Conservation (phyloP, 768 basidiomycete species). For the Rhizopogon salebrosus region DNA sequence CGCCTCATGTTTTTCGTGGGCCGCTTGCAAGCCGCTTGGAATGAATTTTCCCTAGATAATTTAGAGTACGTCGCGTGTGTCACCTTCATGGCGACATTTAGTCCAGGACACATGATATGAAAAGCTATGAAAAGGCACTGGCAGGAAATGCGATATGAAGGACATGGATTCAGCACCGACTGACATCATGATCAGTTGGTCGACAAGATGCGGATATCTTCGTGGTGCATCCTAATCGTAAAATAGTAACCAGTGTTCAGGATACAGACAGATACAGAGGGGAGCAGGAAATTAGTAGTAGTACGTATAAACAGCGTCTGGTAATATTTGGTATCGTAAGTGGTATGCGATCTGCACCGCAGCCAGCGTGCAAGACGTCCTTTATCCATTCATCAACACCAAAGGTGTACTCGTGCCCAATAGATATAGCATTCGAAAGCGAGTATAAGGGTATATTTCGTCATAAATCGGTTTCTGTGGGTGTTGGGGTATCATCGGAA, state of each 20-base stretch:
- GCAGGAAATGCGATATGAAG: not conserved
- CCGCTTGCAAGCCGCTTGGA: not conserved
- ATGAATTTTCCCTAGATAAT: not conserved
- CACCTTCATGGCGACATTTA: not conserved
- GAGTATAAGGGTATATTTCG: not conserved
- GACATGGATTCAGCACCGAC: too few relatives aligned
- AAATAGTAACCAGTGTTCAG: not conserved
- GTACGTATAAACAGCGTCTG: constrained; percentile 15
- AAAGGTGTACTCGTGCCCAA: not conserved
- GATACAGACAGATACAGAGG: constrained; percentile 2
- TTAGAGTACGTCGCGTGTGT: too few relatives aligned
- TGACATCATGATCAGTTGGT: not conserved
- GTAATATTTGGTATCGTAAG: constrained; percentile 11
- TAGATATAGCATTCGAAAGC: not conserved
- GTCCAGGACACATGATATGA: not conserved
- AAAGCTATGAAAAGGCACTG: too few relatives aligned
- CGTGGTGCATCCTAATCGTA: not conserved
- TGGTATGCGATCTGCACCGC: constrained; percentile 3
- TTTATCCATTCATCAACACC: not conserved
- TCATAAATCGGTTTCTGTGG: constrained; percentile 1
- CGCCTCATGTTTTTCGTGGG: not conserved
- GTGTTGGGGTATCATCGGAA: constrained; percentile 7
- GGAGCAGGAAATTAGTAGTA: constrained; percentile 7
- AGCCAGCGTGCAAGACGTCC: constrained; percentile 3
- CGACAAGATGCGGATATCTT: not conserved